Conservation (phyloP, 352 stramenopile genomes). For the Globisporangium cederbergense region DNA sequence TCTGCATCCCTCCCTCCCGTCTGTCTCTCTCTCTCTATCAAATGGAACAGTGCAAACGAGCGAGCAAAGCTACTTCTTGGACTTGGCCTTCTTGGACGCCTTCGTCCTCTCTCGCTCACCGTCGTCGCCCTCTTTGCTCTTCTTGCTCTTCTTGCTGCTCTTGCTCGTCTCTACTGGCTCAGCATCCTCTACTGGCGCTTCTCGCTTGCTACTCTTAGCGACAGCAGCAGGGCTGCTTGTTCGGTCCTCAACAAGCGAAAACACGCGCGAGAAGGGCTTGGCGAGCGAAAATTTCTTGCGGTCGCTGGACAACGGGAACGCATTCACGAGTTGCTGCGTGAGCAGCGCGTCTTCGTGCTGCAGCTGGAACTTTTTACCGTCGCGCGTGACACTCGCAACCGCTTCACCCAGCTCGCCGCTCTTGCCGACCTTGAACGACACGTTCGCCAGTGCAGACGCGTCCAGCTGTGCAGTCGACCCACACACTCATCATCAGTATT, state of each 20-base stretch:
- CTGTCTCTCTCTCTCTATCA: background rate
- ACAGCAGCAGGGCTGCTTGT: constrained; percentile 1
- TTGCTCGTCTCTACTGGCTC: constrained; percentile 32
- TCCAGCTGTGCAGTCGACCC: constrained; percentile 41
- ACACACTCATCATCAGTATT: constrained; percentile 12
- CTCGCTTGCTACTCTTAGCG: constrained; percentile 17
- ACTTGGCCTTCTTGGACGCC: constrained; percentile 9
- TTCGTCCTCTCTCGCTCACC: constrained; percentile 26
- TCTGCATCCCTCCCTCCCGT: too few species aligned
- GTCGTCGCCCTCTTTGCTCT: constrained; percentile 28
- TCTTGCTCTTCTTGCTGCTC: constrained; percentile 55
- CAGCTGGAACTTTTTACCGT: constrained; percentile 53
- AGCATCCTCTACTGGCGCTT: constrained; percentile 20
- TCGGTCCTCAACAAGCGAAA: constrained; percentile 64
- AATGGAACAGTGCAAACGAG: background rate
- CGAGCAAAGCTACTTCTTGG: background rate
- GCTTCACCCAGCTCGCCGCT: constrained; percentile 24
- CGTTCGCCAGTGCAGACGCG: constrained; percentile 60
- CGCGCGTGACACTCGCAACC: constrained; percentile 40
- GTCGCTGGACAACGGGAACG: constrained; percentile 53
- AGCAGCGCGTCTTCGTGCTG: constrained; percentile 59
- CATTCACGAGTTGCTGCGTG: constrained; percentile 75
- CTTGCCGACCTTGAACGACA: constrained; percentile 63
- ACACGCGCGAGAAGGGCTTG: constrained; percentile 72
- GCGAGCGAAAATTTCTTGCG: constrained; percentile 60